These are phyloP conservation scores for Phoenix dactylifera DNA, from an alignment of 176 grass and related monocot genomes.

Conservation along the genomic window DNA sequence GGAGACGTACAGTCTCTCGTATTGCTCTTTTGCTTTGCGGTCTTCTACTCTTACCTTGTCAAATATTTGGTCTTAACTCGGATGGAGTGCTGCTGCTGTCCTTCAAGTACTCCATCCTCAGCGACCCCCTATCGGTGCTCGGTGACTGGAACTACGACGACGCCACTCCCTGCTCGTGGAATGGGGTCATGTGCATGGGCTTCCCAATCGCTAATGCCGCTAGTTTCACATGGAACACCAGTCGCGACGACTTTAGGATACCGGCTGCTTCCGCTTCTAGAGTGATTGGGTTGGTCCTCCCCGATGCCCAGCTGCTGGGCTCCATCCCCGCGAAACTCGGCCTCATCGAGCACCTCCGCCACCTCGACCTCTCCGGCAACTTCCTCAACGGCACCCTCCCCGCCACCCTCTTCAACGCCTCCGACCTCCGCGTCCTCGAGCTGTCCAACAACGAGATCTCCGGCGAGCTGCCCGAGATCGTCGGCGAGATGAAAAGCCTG, in stretches of 20 bases:
- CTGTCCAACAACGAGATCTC: slow-evolving; percentile 75
- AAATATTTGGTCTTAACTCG: slow-evolving; percentile 38
- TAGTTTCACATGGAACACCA: slow-evolving; percentile 6
- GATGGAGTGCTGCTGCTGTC: slow-evolving; percentile 57
- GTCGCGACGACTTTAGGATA: background rate
- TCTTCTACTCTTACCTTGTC: slow-evolving; percentile 13
- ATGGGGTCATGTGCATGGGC: slow-evolving; percentile 61
- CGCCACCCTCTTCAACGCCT: slow-evolving; percentile 37
- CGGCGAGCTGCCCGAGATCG: slow-evolving; percentile 34
- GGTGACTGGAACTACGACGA: slow-evolving; percentile 52
- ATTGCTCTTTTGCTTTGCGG: too few species aligned
- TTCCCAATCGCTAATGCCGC: slow-evolving; percentile 16
- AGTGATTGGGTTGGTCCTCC: slow-evolving; percentile 62
- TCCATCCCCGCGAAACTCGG: slow-evolving; percentile 47
- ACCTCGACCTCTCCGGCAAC: slow-evolving; percentile 89
- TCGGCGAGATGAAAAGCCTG: slow-evolving; percentile 40
- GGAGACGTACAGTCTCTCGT: too few species aligned
- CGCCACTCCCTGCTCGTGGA: slow-evolving; percentile 72
- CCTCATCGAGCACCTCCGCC: slow-evolving; percentile 62
- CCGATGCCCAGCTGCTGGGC: slow-evolving; percentile 58
- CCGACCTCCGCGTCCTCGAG: slow-evolving; percentile 61
- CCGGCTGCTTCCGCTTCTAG: slow-evolving; percentile 17
- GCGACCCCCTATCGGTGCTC: slow-evolving; percentile 55
- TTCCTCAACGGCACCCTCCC: slow-evolving; percentile 58
- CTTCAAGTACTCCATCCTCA: slow-evolving; percentile 63